Evolutionary conservation across 306 rosid species (phyloP), one percentile per base, ranked within the genome.

Genomic region (Mimosa bimucronata): DNA sequence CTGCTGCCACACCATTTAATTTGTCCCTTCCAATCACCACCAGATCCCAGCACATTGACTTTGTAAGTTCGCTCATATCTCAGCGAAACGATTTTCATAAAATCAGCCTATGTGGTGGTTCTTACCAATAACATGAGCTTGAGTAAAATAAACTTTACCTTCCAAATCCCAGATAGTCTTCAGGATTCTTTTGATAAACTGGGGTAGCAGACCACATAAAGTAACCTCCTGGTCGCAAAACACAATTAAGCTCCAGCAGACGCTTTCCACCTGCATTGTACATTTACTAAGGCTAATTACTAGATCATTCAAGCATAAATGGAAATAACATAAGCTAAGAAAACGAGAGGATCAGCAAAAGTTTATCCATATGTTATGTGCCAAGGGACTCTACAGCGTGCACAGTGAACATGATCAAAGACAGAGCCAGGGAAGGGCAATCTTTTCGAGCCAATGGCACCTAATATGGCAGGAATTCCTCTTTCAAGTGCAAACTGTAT

Each of bases 201-300:
- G 98, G 98, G 76, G 97, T 94, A 78, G 98, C 98, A 76, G 98
- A 93, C 97, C 98, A 93, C 68, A 93, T 93, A 90, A 93, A 93
- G 85, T 83, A 70, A 69, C 98, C 98, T 80, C 98, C 98, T 19
- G 98, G 98, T 80, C 98, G 89, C 85, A 93, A 73, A 62, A 93
- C 90, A 58, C 94, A 94, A 66, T 93, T 87, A 70, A 93, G 86
- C 88, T 93, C 98, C 77, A 93, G 82, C 74, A 93, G 93, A 77
- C 91, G 88, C 76, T 68, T 88, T 66, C 98, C 98, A 77, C 98
- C 98, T 93, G 85, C 71, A 79, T 73, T 44, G 40, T 46, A 77
- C 72, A 68, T 50, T 66, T 31, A 79, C 69, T 67, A 60, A 45
- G 61, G 69, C 57, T n/a, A n/a, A 81, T 81, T 61, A 69, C 60